These are phyloP conservation scores for Phytophthora rubi DNA, from an alignment of 352 stramenopile genomes.

Conservation along the genomic window DNA sequence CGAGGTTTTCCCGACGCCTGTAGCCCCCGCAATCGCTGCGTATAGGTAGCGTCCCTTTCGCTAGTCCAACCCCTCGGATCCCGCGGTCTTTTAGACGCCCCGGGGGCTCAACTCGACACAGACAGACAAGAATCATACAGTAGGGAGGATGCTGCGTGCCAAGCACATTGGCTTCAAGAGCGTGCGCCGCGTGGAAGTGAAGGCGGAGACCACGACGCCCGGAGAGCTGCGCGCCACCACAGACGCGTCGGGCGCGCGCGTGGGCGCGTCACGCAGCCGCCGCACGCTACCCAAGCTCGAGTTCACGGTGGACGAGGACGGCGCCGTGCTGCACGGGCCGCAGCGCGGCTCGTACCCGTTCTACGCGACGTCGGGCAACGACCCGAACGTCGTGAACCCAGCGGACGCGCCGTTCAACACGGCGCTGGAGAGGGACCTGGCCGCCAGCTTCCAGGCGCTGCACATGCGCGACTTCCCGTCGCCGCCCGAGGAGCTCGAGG, in stretches of 20 bases:
- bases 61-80: too few species aligned
- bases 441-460: constrained; percentile 58
- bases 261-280: constrained; percentile 64
- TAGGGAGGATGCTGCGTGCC: constrained; percentile 56
- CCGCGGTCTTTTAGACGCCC: too few species aligned
- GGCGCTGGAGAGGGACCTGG: constrained; percentile 46
- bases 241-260: constrained; percentile 64
- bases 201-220: constrained; percentile 85
- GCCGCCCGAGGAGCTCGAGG: not conserved
- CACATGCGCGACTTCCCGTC: constrained; percentile 64
- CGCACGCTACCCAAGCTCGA: constrained; percentile 84
- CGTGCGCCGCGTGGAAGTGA: constrained; percentile 83
- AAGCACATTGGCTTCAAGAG: constrained; percentile 88
- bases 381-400: constrained; percentile 13
- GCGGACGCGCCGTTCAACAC: constrained; percentile 34
- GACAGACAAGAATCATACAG: too few species aligned
- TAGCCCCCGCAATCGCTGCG: not conserved
- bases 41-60: too few species aligned
- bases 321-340: constrained; percentile 76
- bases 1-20: not conserved
- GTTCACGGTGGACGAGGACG: constrained; percentile 86
- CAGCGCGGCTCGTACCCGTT: constrained; percentile 62
- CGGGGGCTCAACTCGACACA: too few species aligned
- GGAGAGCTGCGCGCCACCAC: constrained; percentile 78
- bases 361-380: constrained; percentile 19